These are phyloP conservation scores for Penicillium brevicompactum DNA, from an alignment of 2,329 filamentous ascomycete species.

Conservation along the genomic window DNA sequence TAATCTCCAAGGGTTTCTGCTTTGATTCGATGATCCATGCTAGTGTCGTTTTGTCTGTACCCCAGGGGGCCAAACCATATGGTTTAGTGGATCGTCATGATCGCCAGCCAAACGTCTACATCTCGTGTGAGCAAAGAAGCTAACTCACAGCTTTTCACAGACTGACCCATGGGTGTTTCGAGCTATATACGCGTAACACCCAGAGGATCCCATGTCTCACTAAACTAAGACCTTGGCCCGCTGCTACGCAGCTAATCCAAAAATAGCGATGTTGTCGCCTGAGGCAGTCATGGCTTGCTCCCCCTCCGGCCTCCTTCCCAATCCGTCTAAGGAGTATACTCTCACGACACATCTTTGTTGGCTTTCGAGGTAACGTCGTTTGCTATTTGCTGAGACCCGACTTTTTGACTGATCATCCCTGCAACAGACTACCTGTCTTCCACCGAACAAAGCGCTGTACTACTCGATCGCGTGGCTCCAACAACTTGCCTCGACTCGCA, in stretches of 20 bases:
- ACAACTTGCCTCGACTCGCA: slow-evolving; percentile 19
- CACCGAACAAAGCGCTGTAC: slow-evolving; percentile 8
- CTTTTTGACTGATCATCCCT: not conserved
- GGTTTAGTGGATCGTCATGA: slow-evolving; percentile 1
- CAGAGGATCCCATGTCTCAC: slow-evolving; percentile 1
- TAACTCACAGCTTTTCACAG: too few species aligned
- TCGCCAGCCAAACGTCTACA: not conserved
- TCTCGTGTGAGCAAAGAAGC: not conserved
- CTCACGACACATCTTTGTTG: slow-evolving; percentile 5
- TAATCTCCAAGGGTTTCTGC: not conserved
- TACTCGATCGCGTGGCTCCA: slow-evolving; percentile 9
- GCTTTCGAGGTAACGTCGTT: not conserved
- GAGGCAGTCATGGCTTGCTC: slow-evolving; percentile 9
- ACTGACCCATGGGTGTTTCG: too few species aligned
- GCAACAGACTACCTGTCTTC: not conserved
- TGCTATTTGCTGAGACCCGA: slow-evolving; percentile 4
- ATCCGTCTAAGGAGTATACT: slow-evolving; percentile 25
- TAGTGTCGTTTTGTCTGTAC: not conserved
- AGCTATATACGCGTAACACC: not conserved
- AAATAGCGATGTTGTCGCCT: slow-evolving; percentile 9
- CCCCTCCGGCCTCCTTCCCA: slow-evolving; percentile 21
- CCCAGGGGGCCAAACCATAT: not conserved
- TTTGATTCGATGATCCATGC: not conserved
- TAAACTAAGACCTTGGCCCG: slow-evolving; percentile 11
- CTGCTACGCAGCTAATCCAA: not conserved